Base-by-base conservation (phyloP, 129 eudicot species). In the Silybum marianum region DNA sequence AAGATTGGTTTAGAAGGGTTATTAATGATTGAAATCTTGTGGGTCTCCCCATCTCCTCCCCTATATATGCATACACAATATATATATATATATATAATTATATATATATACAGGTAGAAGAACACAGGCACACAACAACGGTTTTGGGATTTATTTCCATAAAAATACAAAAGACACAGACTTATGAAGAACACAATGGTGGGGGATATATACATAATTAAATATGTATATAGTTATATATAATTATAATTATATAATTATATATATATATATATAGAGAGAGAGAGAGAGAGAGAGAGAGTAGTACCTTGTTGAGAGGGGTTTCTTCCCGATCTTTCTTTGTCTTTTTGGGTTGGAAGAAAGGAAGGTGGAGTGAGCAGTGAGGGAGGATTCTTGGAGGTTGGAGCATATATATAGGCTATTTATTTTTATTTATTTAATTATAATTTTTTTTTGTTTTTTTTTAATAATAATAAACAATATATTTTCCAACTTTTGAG, bases 11-110 rank as follows among this genome's bases (percentile, higher is more conserved):
- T 0, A 69, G 46, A 38, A 48, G 30, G 30, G 32, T 58, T 82
- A 36, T 68, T 66, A 24, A 68, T 68, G 78, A 51, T 76, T 12
- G 25, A 76, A 82, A 70, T 76, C 77, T 76, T 69, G 82, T 82
- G 86, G 86, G 86, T 76, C 86, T 69, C 77, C 36, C 32, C 2
- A 38, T 7, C 42, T 38, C 42, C 39, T 5, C 7, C 42, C 36
- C 36, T 38, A 38, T 8, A 38, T 9, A 40, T 40, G 9, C 2
- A 40, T 40, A 40, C 3, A 40, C 9, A 40, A 7, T 38, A 38
- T 38, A 38, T 38, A 39, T 39, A 32, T 32, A 39, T 39, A 39
- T 39, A 39, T 39, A 6, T 28, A 28, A 1, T 28, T 28, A 28
- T 39, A 39, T 8, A 39, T 39, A 39, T 7, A 39, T 7, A 70